phyloP scores from a whole-genome alignment of 176 grass and related monocot genomes.

The barley (Hordeum vulgare) region DNA sequence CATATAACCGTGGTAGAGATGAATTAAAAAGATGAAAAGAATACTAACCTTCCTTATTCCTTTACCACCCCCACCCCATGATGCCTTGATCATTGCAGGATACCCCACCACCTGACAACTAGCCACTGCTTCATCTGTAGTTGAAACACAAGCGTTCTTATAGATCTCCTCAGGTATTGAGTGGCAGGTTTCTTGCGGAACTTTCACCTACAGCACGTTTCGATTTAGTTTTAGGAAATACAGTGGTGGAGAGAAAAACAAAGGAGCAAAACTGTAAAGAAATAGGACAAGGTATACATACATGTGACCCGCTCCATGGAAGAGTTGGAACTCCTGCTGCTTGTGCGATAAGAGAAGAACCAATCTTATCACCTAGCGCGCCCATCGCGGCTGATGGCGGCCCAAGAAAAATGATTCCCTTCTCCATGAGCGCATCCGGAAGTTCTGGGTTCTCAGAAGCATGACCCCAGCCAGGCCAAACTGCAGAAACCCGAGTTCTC shows the following conservation, averaged over 20 bases:
- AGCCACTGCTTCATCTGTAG: slow-evolving; percentile 91
- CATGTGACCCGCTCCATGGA: slow-evolving; percentile 97
- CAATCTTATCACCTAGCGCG: slow-evolving; percentile 95
- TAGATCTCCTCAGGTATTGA: slow-evolving; percentile 92
- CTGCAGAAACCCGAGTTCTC: slow-evolving; percentile 86
- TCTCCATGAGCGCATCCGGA: slow-evolving; percentile 69
- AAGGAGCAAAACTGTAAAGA: slow-evolving; percentile 7
- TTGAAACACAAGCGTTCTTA: slow-evolving; percentile 81
- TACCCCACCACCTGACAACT: slow-evolving; percentile 95
- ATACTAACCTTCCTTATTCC: slow-evolving; percentile 92
- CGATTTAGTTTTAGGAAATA: slow-evolving; percentile 2
- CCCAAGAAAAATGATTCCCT: slow-evolving; percentile 92
- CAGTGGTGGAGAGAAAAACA: slow-evolving; percentile 1
- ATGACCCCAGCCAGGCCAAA: slow-evolving; percentile 99
- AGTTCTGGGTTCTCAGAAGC: slow-evolving; percentile 98
- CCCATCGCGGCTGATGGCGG: slow-evolving; percentile 84
- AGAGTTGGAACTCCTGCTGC: slow-evolving; percentile 97
- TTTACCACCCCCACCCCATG: slow-evolving; percentile 98
- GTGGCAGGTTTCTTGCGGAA: slow-evolving; percentile 62
- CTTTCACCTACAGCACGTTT: slow-evolving; percentile 52
- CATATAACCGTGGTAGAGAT: slow-evolving; percentile 6
- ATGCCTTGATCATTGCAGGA: slow-evolving; percentile 99
- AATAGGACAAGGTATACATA: slow-evolving; percentile 50
- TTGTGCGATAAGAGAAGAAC: slow-evolving; percentile 97
- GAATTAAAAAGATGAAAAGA: slow-evolving; percentile 41